Percentiles rank a stretch among this genome's conserved stretches.
Evolutionary conservation across 225 moss, liverwort and hornwort species (phyloP).

Genomic region (Rhytidiadelphus loreus): DNA sequence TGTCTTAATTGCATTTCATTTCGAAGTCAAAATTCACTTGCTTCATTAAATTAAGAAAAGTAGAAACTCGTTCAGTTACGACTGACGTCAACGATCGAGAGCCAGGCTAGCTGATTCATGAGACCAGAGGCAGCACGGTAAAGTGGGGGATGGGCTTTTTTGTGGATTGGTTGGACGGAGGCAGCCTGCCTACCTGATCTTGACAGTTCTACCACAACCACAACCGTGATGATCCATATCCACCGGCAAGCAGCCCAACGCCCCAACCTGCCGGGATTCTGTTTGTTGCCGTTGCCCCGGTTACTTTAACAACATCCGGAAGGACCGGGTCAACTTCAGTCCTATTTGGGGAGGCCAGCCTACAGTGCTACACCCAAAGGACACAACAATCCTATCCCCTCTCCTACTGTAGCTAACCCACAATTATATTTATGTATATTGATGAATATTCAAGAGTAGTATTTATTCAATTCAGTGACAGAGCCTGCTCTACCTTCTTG

Average conservation of each 20-base stretch:
- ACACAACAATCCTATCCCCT: neutral
- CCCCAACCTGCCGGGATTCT: conserved; percentile 16
- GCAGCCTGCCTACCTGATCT: neutral
- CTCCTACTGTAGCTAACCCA: too few relatives aligned
- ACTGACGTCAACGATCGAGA: too few relatives aligned
- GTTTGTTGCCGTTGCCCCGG: conserved; percentile 7
- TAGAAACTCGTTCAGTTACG: neutral
- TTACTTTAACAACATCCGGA: neutral
- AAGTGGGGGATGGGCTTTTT: neutral
- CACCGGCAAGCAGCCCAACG: conserved; percentile 3
- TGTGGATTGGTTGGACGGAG: neutral
- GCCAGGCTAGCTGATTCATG: too few relatives aligned
- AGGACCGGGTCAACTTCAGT: conserved; percentile 24
- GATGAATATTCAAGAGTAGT: too few relatives aligned
- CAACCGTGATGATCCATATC: conserved; percentile 19
- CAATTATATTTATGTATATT: too few relatives aligned
- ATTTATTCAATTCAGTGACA: too few relatives aligned
- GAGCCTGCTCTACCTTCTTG: neutral
- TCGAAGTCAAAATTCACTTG: neutral
- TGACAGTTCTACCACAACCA: neutral
- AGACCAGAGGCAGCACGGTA: neutral
- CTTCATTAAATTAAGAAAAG: neutral
- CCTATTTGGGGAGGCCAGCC: neutral
- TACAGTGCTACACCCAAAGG: neutral
- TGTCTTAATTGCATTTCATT: neutral